These are phyloP conservation scores for Casuarina cunninghamiana DNA, from an alignment of 306 rosid species.

Conservation along the genomic window DNA sequence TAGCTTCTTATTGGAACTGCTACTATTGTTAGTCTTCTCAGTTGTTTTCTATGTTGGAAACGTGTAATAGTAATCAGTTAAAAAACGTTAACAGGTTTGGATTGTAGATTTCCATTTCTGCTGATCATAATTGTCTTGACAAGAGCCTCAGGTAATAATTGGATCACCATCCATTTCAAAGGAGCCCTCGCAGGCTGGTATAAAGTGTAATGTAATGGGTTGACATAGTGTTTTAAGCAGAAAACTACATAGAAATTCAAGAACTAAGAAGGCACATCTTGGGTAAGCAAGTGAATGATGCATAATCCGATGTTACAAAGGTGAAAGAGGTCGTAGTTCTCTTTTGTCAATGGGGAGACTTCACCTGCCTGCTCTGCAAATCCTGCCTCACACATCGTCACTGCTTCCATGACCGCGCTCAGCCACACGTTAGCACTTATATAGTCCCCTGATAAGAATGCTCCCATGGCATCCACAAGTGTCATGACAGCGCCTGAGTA, in stretches of 20 bases:
- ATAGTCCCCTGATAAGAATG: conserved; percentile 42
- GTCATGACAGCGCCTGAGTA: conserved; percentile 47
- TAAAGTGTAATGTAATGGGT: not conserved
- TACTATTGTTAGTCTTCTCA: too few species aligned
- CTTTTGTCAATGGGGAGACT: conserved; percentile 51
- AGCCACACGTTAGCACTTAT: conserved; percentile 30
- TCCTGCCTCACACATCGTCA: conserved; percentile 56
- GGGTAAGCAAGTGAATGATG: conserved; percentile 39
- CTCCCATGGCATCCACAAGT: conserved; percentile 38
- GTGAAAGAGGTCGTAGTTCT: conserved; percentile 55
- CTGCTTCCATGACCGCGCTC: conserved; percentile 58
- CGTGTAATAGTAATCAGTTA: too few species aligned
- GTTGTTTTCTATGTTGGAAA: too few species aligned
- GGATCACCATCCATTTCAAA: too few species aligned
- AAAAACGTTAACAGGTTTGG: too few species aligned
- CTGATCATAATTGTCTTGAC: too few species aligned
- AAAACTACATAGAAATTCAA: not conserved
- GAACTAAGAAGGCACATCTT: not conserved
- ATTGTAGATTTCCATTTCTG: too few species aligned
- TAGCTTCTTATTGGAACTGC: too few species aligned
- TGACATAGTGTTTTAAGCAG: not conserved
- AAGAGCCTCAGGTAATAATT: too few species aligned
- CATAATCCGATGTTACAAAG: conserved; percentile 59
- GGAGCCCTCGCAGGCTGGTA: too few species aligned
- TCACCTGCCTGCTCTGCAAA: conserved; percentile 49